Percentiles rank a stretch among this genome's conserved stretches.
phyloP scores from a whole-genome alignment of 2,329 filamentous ascomycete genomes.

The Apiospora rasikravindrae region DNA sequence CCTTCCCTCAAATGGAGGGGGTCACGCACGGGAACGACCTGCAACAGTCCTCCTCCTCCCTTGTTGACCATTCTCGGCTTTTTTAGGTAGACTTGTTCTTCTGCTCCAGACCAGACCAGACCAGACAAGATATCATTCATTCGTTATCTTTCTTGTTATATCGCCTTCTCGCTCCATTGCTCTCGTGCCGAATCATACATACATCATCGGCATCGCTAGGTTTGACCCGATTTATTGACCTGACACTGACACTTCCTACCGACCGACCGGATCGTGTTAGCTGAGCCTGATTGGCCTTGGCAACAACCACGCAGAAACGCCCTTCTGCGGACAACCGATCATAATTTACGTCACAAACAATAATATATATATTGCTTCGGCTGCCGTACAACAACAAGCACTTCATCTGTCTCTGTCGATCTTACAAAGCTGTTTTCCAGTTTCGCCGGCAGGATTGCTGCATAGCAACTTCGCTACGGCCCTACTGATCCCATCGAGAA shows the following conservation, averaged over 20 bases:
- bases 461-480: background rate
- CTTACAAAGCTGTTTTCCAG: background rate
- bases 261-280: slow-evolving; percentile 15
- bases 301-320: background rate
- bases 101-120: background rate
- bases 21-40: slow-evolving; percentile 9
- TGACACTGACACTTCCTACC: slow-evolving; percentile 11
- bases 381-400: slow-evolving; percentile 11
- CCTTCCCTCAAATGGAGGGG: slow-evolving; percentile 17
- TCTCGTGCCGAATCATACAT: background rate
- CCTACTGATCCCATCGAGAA: background rate
- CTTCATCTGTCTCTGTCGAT: background rate
- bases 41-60: slow-evolving; percentile 10
- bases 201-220: background rate
- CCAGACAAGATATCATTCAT: slow-evolving; percentile 8
- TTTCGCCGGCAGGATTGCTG: background rate
- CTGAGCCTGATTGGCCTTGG: slow-evolving; percentile 17
- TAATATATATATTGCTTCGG: slow-evolving; percentile 14
- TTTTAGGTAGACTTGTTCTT: slow-evolving; percentile 6
- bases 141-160: background rate
- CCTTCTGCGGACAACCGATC: slow-evolving; percentile 11
- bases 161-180: background rate
- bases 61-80: background rate
- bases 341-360: slow-evolving; percentile 11
- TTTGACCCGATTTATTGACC: slow-evolving; percentile 7